A percentile compares a stretch with the other conserved stretches of the same genome.
Evolutionary conservation across 2,329 filamentous ascomycete genomes (phyloP).

Genomic region (Emmonsiellopsis sp.): DNA sequence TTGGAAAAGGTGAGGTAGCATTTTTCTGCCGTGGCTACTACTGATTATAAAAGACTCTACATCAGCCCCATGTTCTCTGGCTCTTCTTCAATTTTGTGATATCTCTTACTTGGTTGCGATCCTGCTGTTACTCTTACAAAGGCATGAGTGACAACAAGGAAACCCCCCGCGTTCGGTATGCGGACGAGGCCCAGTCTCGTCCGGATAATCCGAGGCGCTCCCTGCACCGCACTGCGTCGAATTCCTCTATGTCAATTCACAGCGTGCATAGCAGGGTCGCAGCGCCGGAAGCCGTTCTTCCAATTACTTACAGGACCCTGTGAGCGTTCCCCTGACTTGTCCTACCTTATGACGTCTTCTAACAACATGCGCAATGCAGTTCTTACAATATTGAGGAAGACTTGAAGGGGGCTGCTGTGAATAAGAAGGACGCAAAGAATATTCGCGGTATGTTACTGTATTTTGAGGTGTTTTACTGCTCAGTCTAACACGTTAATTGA

Average conservation of each 20-base stretch:
- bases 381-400: slow-evolving; percentile 10
- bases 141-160: slow-evolving; percentile 7
- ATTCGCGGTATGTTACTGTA: background rate
- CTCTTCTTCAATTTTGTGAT: background rate
- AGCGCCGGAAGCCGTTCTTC: slow-evolving; percentile 9
- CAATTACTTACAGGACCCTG: slow-evolving; percentile 11
- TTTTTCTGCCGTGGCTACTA: background rate
- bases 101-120: background rate
- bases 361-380: slow-evolving; percentile 1
- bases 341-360: background rate
- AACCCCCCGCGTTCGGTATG: slow-evolving; percentile 6
- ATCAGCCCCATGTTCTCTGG: background rate
- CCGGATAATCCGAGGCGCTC: slow-evolving; percentile 4
- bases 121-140: background rate
- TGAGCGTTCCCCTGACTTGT: background rate
- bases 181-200: slow-evolving; percentile 5
- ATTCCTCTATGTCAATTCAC: slow-evolving; percentile 9
- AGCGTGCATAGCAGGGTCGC: slow-evolving; percentile 8
- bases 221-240: slow-evolving; percentile 5
- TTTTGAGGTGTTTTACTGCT: background rate
- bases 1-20: background rate
- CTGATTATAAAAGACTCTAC: background rate
- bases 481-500: background rate
- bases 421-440: background rate
- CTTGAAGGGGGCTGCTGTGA: background rate